These are phyloP conservation scores for Chloris gayana DNA, from an alignment of 176 grass and related monocot species.

Conservation along the genomic window DNA sequence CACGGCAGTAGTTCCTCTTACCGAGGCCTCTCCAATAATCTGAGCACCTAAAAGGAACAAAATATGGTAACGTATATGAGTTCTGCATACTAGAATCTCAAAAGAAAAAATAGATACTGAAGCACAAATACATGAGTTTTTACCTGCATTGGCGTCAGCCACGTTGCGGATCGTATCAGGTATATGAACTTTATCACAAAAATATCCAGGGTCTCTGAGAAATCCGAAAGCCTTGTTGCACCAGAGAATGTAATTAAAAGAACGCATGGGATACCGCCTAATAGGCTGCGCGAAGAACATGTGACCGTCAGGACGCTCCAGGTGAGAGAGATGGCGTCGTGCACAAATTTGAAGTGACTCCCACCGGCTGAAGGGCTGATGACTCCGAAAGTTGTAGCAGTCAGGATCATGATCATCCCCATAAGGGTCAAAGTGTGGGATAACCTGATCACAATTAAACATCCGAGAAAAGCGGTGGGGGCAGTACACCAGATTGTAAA, in stretches of 20 bases:
- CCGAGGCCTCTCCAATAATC: too few species aligned
- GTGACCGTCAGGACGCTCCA: not conserved
- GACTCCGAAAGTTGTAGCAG: not conserved
- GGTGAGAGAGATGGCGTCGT: not conserved
- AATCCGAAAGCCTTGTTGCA: not conserved
- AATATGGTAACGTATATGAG: too few species aligned
- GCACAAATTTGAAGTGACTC: not conserved
- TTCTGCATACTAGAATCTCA: too few species aligned
- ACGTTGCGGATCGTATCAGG: not conserved
- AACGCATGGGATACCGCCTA: not conserved
- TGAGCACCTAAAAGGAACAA: too few species aligned
- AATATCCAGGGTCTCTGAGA: not conserved
- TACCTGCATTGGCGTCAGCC: not conserved
- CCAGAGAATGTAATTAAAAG: not conserved
- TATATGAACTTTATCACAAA: not conserved
- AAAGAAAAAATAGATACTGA: too few species aligned
- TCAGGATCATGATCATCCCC: not conserved
- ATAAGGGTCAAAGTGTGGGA: not conserved
- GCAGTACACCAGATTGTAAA: not conserved
- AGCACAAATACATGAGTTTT: not conserved
- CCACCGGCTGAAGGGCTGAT: not conserved
- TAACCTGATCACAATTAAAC: not conserved
- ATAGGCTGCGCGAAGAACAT: not conserved
- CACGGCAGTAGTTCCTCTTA: too few species aligned
- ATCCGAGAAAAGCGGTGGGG: not conserved